Base-by-base conservation (phyloP, 345 rosid species). In the Bruguiera gymnorhiza region DNA sequence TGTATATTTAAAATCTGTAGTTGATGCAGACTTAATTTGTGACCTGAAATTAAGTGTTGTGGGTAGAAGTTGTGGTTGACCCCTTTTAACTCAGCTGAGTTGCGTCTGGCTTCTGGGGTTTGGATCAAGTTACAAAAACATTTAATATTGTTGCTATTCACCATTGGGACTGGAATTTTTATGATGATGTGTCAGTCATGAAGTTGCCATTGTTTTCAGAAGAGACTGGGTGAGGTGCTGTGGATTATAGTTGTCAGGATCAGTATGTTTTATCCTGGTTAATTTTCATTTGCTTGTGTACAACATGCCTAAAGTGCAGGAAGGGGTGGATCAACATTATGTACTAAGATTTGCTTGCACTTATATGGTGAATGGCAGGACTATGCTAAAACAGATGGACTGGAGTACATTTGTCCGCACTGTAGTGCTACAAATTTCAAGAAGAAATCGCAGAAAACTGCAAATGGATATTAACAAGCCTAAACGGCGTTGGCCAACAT, bases 371-470 rank as follows among this genome's bases (percentile, higher is more conserved):
- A 71, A 48, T 86, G 71, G 57, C 91, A 95, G 99, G 99, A 95
- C 80, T 95, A 95, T 62, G 99, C 99, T 0, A 95, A 95, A 77
- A 95, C 99, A 5, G 98, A 92, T 26, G 99, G 99, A 46, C 78
- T 95, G 83, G 99, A 95, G 83, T 95, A 95, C 59, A 87, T 92
- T 9, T 95, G 99, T 74, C 99, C 99, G 2, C 90, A 87, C 70
- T 92, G 99, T 86, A 95, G 98, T 73, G 72, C 84, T 55, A 79
- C 97, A 63, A 89, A 92, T 73, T 90, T 85, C 82, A 85, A 82
- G 86, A 95, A 95, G 88, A 95, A 92, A 83, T 76, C 97, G 36
- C 96, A 86, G 84, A 95, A 85, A 81, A 80, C 87, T 9, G 51
- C 81, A 50, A 92, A 87, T 62, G 97, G 97, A 55, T 81, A 83